These are phyloP conservation scores for Annulohypoxylon maeteangense DNA, from an alignment of 495 filamentous ascomycete genomes.

Conservation along the genomic window DNA sequence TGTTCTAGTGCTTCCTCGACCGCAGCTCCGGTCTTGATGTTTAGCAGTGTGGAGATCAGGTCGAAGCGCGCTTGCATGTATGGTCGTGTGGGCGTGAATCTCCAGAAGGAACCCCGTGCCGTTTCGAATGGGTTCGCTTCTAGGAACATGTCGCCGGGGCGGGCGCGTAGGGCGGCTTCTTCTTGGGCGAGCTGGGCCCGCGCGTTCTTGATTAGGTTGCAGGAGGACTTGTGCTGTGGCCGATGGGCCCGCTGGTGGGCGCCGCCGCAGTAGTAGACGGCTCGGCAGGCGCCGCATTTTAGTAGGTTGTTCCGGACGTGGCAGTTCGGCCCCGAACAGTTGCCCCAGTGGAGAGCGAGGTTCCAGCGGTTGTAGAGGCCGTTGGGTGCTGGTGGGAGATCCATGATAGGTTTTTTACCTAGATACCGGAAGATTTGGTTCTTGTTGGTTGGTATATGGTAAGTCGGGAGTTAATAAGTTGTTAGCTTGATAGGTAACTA, in stretches of 20 bases:
- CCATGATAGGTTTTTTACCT: neutral
- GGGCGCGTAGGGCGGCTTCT: slow-evolving; percentile 50
- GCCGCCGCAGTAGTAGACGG: slow-evolving; percentile 57
- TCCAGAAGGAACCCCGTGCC: slow-evolving; percentile 53
- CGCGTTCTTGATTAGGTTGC: slow-evolving; percentile 51
- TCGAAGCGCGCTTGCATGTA: slow-evolving; percentile 57
- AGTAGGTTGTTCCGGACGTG: slow-evolving; percentile 7
- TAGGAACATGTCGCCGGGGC: slow-evolving; percentile 21
- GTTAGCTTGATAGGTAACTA: neutral
- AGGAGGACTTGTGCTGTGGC: slow-evolving; percentile 55
- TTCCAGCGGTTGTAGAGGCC: slow-evolving; percentile 5
- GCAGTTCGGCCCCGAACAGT: neutral
- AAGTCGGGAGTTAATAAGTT: neutral
- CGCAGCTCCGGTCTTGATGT: slow-evolving; percentile 46
- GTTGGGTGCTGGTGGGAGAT: neutral
- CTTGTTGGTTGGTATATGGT: no score
- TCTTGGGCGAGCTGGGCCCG: slow-evolving; percentile 44
- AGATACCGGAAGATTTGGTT: no score
- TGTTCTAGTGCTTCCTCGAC: slow-evolving; percentile 50
- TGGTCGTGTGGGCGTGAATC: slow-evolving; percentile 46
- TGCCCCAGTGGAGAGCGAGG: slow-evolving; percentile 1
- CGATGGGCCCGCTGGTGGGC: slow-evolving; percentile 57
- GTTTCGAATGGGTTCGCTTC: slow-evolving; percentile 47
- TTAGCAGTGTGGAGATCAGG: slow-evolving; percentile 44
- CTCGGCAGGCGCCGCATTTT: slow-evolving; percentile 57